Base-by-base conservation (phyloP, 345 rosid species). In the Lumnitzera racemosa region DNA sequence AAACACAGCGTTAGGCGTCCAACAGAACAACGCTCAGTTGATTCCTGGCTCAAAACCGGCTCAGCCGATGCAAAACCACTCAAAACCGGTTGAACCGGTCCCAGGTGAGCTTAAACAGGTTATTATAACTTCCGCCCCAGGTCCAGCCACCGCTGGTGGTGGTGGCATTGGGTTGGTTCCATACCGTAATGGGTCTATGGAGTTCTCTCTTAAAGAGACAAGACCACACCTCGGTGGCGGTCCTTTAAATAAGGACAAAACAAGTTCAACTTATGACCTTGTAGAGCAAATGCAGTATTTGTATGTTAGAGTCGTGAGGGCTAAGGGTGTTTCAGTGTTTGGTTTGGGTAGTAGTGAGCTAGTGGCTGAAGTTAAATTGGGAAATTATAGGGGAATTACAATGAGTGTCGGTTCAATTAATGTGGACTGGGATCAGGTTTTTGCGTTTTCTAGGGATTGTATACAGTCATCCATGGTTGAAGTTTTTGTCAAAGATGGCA, bases 231-330 rank as follows among this genome's bases (percentile, higher is more conserved):
- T 87, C 7, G 86, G 91, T n/a, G 90, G 86, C 15, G 78, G 81
- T 17, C 69, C 69, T 47, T 55, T 67, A 56, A 75, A 76, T 73
- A 86, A 70, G 70, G 88, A 82, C 71, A 84, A 87, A 67, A 79
- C 78, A 11, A 74, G 85, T 53, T 78, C 90, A 11, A 84, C 90
- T 24, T 87, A 87, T 58, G 95, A 87, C 64, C 82, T 87, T 43
- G 90, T 84, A 5, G 95, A 87, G 77, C 90, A 82, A 79, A 84
- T 87, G 89, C 82, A 84, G 70, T 84, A 82, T 60, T 81, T 84
- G 65, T 87, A 84, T 56, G 80, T 84, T n/a, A 77, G 78, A 61
- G 75, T 87, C 0, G 85, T 82, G 56, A 87, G 84, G 58, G 81
- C 79, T 2, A 81, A 72, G 43, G 87, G 71, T 51, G 57, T 76